These are phyloP conservation scores for Aegilops longissima DNA, from an alignment of 176 grass and related monocot genomes.

Conservation along the genomic window DNA sequence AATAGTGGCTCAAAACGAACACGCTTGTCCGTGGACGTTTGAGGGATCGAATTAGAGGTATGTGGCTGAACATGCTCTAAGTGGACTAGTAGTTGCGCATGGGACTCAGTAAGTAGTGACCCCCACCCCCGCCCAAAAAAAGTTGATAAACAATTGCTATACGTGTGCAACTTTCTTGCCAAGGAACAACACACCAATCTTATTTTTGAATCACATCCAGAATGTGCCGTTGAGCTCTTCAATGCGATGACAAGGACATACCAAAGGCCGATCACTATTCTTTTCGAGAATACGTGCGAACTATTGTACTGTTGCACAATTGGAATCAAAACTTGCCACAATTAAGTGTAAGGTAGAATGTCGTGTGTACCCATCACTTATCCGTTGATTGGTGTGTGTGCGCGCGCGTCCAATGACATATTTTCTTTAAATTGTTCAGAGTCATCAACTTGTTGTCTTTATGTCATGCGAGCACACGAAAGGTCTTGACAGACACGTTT, in stretches of 20 bases:
- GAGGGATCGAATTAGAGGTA: too few species aligned
- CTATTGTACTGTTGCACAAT: constrained; percentile 3
- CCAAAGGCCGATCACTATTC: background rate
- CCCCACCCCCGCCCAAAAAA: background rate
- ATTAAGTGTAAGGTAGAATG: constrained; percentile 32
- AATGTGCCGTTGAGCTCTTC: background rate
- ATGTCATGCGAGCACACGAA: background rate
- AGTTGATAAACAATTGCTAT: background rate
- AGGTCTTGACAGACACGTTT: background rate
- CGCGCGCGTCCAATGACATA: background rate
- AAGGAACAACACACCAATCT: background rate
- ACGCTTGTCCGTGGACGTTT: too few species aligned
- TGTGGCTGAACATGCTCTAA: too few species aligned
- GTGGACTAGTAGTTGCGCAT: background rate
- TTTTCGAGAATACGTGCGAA: background rate
- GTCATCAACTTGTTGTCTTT: background rate
- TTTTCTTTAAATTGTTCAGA: background rate
- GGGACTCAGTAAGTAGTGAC: background rate
- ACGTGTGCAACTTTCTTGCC: background rate
- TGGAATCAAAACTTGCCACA: constrained; percentile 11
- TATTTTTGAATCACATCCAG: background rate
- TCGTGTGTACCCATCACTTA: constrained; percentile 23
- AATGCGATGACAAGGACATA: constrained; percentile 5
- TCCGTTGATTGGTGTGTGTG: background rate
- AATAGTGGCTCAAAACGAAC: too few species aligned